Base-by-base conservation (phyloP, 192 early-diverging fungal genomes). In the Linnemannia zychae region DNA sequence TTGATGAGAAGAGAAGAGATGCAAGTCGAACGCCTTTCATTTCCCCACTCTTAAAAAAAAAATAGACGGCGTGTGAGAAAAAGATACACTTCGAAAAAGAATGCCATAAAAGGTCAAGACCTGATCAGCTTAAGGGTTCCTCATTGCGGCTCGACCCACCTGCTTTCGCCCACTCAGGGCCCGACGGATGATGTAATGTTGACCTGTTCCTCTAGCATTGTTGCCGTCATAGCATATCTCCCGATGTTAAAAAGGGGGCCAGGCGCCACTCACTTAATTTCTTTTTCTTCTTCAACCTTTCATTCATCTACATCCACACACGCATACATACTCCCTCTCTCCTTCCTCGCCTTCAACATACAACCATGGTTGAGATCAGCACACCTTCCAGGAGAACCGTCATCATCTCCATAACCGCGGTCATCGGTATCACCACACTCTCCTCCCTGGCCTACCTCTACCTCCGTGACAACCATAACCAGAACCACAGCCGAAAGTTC, bases 341-440 rank as follows among this genome's bases (percentile, higher is more conserved):
- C 33, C 0, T 18, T 31, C 52, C 13, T 40, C 28, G 3, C 18
- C 74, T 7, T 31, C n/a, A 17, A 37, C 4, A 24, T 11, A 74
- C 50, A 47, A 28, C 48, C 49, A 71, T 71, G 67, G 40, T 71
- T 24, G 52, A 57, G 52, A 16, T 76, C 70, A 60, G 63, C 20
- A 37, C 60, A 4, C 65, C 75, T 2, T 77, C 81, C 40, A 77
- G 67, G 49, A 82, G 57, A 68, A 77, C 77, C 7, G 53, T 70
- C 47, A 65, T 84, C 53, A 52, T 84, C 53, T 74, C 77, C 46
- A 49, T 84, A 28, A 36, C 82, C 37, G 77, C 82, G 6, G 44
- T 79, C 47, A 22, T 84, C 15, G 77, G 77, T n/a, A 47, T 84
- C 48, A 72, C 60, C 37, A 77, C 81, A 38, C 63, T 77, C 57